phyloP scores from a whole-genome alignment of 345 rosid species.

The Citrus medica region DNA sequence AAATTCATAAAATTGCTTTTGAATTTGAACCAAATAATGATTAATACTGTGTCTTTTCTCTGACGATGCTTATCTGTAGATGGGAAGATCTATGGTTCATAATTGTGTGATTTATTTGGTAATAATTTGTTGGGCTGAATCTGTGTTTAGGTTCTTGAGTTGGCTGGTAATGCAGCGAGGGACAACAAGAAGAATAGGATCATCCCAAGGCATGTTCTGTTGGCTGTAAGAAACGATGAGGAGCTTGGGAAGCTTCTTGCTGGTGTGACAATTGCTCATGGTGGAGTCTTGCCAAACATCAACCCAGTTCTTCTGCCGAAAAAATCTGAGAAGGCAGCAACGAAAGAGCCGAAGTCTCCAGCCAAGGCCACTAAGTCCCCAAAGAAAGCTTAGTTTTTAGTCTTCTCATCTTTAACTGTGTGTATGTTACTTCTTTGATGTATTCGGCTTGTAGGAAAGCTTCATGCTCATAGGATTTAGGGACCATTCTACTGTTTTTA shows the following conservation, averaged over 20 bases:
- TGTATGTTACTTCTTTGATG: conserved; percentile 13
- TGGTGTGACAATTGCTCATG: conserved; percentile 79
- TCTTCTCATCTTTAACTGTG: background rate
- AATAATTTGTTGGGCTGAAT: background rate
- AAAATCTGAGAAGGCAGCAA: conserved; percentile 41
- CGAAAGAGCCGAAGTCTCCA: conserved; percentile 59
- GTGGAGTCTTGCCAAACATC: conserved; percentile 71
- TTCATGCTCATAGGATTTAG: conserved; percentile 2
- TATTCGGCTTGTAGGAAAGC: conserved; percentile 11
- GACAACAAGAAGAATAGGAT: conserved; percentile 78
- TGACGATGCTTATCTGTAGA: background rate
- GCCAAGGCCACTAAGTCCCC: conserved; percentile 68
- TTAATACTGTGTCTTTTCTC: background rate
- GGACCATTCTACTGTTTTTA: background rate
- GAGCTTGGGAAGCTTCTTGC: conserved; percentile 64
- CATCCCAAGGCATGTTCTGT: conserved; percentile 57
- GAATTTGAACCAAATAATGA: background rate
- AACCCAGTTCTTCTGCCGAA: conserved; percentile 71
- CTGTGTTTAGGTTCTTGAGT: conserved; percentile 49
- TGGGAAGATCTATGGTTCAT: background rate
- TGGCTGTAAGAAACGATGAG: conserved; percentile 74
- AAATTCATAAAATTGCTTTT: background rate
- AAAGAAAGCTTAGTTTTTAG: conserved; percentile 43
- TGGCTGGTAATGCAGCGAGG: conserved; percentile 74
- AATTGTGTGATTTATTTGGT: background rate